A percentile compares a stretch with the other conserved stretches of the same genome.
phyloP scores from a whole-genome alignment of 2,329 filamentous ascomycete species.

The Microthyrium microscopicum region DNA sequence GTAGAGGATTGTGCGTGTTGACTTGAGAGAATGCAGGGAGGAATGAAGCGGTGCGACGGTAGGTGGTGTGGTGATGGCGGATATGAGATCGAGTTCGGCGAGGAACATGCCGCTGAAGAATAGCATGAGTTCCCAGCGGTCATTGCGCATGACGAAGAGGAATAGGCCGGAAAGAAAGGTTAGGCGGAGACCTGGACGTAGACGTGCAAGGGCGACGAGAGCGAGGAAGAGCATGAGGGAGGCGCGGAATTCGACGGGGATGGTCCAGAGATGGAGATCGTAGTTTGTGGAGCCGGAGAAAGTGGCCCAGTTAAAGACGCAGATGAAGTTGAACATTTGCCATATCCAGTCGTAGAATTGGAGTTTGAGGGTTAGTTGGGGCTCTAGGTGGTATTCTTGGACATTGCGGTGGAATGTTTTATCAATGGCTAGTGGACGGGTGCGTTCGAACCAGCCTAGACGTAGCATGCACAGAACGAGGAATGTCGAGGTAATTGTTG shows the following conservation, averaged over 20 bases:
- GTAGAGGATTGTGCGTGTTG: background rate
- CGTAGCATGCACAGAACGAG: conserved; percentile 9
- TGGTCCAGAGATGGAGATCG: conserved; percentile 46
- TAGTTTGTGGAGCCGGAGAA: conserved; percentile 21
- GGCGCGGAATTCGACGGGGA: conserved; percentile 43
- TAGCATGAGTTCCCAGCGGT: conserved; percentile 38
- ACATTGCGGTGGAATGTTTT: conserved; percentile 9
- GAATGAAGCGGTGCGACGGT: background rate
- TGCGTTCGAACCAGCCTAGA: conserved; percentile 8
- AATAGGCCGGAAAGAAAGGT: conserved; percentile 25
- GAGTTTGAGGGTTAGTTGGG: conserved; percentile 8
- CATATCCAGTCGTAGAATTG: conserved; percentile 15
- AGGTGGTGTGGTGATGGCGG: background rate
- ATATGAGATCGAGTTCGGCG: conserved; percentile 34
- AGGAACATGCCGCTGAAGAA: conserved; percentile 39
- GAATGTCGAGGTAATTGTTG: conserved; percentile 11
- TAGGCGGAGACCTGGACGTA: conserved; percentile 28
- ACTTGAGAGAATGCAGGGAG: too few relatives aligned
- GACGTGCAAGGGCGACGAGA: conserved; percentile 32
- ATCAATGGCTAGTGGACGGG: conserved; percentile 8
- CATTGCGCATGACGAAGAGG: conserved; percentile 30
- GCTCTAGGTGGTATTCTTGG: conserved; percentile 10
- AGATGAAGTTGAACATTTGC: conserved; percentile 21
- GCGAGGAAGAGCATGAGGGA: conserved; percentile 41
- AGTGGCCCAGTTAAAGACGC: conserved; percentile 9